Conservation (phyloP, 805 yeast species). For the Starmera caribaea region DNA sequence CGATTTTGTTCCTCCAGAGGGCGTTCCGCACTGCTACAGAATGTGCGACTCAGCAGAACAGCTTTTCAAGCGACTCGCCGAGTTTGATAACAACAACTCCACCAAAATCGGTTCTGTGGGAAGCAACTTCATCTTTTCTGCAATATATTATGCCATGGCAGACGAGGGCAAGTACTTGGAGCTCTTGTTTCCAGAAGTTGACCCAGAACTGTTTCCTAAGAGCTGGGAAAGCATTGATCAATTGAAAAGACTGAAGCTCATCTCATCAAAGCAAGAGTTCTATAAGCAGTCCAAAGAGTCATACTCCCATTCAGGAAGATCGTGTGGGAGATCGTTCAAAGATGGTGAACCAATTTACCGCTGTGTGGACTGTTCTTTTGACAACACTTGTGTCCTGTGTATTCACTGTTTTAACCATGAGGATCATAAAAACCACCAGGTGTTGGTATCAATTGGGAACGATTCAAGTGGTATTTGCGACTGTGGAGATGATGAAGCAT, state of each 20-base stretch:
- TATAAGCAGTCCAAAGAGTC: background rate
- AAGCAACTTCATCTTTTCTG: background rate
- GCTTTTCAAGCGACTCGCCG: no score
- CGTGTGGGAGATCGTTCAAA: conserved; percentile 58
- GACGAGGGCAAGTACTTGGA: conserved; percentile 28
- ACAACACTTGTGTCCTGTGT: conserved; percentile 72
- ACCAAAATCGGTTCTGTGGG: background rate
- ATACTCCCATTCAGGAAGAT: conserved; percentile 40
- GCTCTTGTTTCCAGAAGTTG: conserved; percentile 23
- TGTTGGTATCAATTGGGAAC: conserved; percentile 38
- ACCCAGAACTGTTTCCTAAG: background rate
- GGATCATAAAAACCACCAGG: conserved; percentile 62
- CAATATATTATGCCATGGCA: conserved; percentile 23
- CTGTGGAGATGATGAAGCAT: conserved; percentile 65
- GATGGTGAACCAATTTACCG: conserved; percentile 60
- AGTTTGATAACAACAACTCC: no score
- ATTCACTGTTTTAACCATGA: conserved; percentile 59
- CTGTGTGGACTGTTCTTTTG: conserved; percentile 69
- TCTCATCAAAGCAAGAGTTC: no score
- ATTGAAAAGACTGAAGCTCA: conserved; percentile 1
- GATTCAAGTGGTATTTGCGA: conserved; percentile 57
- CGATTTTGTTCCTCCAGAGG: no score
- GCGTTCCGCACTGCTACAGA: no score
- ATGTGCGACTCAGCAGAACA: no score
- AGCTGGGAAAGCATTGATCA: conserved; percentile 1